Conservation (phyloP, 2,329 filamentous ascomycete genomes). For the Albifimbria verrucaria region DNA sequence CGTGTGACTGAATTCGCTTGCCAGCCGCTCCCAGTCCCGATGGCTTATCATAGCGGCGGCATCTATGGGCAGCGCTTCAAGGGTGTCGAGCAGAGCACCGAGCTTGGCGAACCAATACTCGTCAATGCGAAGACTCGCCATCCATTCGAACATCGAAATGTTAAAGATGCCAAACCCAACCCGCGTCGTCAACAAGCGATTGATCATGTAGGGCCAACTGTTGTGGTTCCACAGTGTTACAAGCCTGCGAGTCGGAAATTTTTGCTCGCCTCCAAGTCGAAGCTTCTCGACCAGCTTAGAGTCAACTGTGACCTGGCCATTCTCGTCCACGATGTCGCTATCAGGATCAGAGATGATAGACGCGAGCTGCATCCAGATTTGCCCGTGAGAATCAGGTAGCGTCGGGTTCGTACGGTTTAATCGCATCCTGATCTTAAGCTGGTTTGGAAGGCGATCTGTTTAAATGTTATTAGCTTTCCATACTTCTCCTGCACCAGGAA, state of each 20-base stretch:
- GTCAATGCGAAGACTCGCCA: neutral
- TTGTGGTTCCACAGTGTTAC: neutral
- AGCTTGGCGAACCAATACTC: no score
- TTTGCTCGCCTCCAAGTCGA: neutral
- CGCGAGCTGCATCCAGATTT: neutral
- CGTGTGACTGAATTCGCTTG: no score
- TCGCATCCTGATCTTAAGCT: neutral
- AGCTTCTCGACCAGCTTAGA: neutral
- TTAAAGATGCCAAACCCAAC: neutral
- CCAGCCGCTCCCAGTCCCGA: no score
- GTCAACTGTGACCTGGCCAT: neutral
- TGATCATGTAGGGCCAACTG: neutral
- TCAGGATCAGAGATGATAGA: no score
- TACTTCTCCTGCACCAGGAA: no score
- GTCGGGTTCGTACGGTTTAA: neutral
- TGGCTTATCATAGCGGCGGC: no score
- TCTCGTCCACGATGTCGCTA: neutral
- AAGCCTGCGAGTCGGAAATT: neutral
- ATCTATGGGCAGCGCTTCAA: no score
- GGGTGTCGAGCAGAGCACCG: no score
- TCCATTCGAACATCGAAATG: neutral
- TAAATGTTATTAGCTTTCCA: no score
- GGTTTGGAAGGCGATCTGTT: neutral
- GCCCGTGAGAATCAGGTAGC: neutral
- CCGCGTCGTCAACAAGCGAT: neutral